phyloP scores from a whole-genome alignment of 331 rosid genomes.

The Phaseolus coccineus region DNA sequence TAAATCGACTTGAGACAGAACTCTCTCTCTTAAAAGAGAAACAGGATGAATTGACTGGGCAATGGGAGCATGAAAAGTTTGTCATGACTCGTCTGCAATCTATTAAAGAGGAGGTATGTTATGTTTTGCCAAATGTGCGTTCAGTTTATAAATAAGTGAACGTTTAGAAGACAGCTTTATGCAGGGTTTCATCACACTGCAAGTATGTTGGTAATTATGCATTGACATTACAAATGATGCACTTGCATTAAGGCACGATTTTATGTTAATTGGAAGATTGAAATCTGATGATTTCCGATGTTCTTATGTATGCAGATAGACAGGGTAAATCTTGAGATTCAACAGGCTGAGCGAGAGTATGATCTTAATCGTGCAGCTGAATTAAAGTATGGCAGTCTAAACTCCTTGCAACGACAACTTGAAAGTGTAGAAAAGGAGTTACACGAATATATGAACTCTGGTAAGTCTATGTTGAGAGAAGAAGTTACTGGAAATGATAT shows the following conservation, averaged over 20 bases:
- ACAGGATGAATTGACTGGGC: conserved; percentile 75
- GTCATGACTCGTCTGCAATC: conserved; percentile 97
- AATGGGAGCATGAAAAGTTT: conserved; percentile 99
- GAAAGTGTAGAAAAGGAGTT: conserved; percentile 78
- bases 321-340: conserved; percentile 94
- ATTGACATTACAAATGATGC: conserved; percentile 13
- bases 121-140: neutral
- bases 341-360: conserved; percentile 94
- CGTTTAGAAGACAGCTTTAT: conserved; percentile 11
- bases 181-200: conserved; percentile 10
- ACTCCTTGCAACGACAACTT: conserved; percentile 92
- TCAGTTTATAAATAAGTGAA: conserved; percentile 6
- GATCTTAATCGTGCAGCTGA: conserved; percentile 99
- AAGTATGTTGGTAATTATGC: conserved; percentile 7
- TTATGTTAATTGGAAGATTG: neutral
- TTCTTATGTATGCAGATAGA: conserved; percentile 71
- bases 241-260: neutral
- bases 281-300: conserved; percentile 11
- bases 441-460: conserved; percentile 89
- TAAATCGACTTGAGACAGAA: conserved; percentile 89
- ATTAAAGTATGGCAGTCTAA: conserved; percentile 91
- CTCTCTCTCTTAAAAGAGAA: conserved; percentile 84
- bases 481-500: conserved; percentile 91
- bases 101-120: conserved; percentile 88
- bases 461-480: conserved; percentile 97